phyloP scores from a whole-genome alignment of 768 basidiomycete species.

The Suillus occidentalis region DNA sequence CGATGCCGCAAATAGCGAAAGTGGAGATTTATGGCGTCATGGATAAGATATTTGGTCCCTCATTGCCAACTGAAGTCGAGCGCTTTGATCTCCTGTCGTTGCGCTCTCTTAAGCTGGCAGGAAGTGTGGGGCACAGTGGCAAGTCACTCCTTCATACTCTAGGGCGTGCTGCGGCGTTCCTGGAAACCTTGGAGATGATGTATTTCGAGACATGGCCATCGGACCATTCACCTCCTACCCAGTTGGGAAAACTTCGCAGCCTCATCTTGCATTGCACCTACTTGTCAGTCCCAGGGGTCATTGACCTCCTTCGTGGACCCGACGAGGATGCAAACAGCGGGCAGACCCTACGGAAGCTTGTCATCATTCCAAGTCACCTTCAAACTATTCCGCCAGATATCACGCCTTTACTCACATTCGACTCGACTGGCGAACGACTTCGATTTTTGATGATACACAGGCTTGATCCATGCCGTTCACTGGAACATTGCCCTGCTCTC shows the following conservation, averaged over 20 bases:
- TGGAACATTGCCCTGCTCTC: not conserved
- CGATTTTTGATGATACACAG: constrained; percentile 1
- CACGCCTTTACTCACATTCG: not conserved
- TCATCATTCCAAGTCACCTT: not conserved
- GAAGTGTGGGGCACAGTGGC: not conserved
- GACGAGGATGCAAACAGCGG: not conserved
- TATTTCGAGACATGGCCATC: not conserved
- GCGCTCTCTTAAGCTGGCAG: not conserved
- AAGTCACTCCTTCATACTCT: not conserved
- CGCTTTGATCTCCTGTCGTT: not conserved
- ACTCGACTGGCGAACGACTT: not conserved
- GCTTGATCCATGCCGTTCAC: not conserved
- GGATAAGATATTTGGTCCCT: not conserved
- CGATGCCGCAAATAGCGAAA: not conserved
- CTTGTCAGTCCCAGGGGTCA: not conserved
- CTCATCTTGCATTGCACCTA: constrained; percentile 5
- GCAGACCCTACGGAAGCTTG: not conserved
- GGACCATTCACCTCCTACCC: not conserved
- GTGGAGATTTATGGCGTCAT: not conserved
- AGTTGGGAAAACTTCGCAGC: not conserved
- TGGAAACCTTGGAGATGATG: not conserved
- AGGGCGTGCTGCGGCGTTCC: not conserved
- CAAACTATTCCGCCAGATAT: not conserved
- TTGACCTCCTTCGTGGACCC: not conserved
- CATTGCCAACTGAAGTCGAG: not conserved